Conservation (phyloP, 345 rosid genomes). For the Chamaenerion angustifolium region DNA sequence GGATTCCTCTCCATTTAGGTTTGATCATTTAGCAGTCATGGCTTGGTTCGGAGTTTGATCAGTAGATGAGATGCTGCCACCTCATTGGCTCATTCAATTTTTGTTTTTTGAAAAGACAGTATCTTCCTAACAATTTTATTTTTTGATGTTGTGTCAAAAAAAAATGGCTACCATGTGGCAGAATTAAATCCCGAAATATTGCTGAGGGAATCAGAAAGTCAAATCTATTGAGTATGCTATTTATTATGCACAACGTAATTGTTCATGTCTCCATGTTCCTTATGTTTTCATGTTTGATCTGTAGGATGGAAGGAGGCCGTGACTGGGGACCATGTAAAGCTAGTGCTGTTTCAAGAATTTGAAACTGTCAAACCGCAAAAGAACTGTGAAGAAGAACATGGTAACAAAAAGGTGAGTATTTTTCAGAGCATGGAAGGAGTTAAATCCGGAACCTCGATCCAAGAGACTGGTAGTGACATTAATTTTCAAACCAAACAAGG, state of each 20-base stretch:
- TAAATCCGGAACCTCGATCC: slow-evolving; percentile 5
- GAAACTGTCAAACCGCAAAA: slow-evolving; percentile 15
- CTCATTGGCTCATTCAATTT: too few relatives aligned
- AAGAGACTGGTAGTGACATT: slow-evolving; percentile 18
- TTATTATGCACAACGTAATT: too few relatives aligned
- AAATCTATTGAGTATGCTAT: too few relatives aligned
- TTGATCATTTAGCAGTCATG: background rate
- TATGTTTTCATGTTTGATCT: background rate
- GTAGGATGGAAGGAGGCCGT: slow-evolving; percentile 89
- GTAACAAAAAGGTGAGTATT: slow-evolving; percentile 6
- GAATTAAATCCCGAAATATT: too few relatives aligned
- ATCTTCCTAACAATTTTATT: too few relatives aligned
- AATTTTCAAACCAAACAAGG: slow-evolving; percentile 40
- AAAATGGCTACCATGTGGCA: too few relatives aligned
- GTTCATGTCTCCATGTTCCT: too few relatives aligned
- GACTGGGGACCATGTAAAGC: slow-evolving; percentile 46
- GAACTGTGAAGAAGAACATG: slow-evolving; percentile 15
- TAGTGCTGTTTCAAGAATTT: slow-evolving; percentile 37
- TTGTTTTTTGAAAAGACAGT: too few relatives aligned
- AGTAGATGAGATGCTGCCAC: too few relatives aligned
- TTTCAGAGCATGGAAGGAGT: slow-evolving; percentile 15
- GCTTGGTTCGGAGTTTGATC: too few relatives aligned
- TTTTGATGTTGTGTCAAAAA: too few relatives aligned
- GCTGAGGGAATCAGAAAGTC: too few relatives aligned
- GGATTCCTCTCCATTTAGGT: background rate